Evolutionary conservation across 2,329 filamentous ascomycete species (phyloP).

Genomic region (Verticillium nubilum): DNA sequence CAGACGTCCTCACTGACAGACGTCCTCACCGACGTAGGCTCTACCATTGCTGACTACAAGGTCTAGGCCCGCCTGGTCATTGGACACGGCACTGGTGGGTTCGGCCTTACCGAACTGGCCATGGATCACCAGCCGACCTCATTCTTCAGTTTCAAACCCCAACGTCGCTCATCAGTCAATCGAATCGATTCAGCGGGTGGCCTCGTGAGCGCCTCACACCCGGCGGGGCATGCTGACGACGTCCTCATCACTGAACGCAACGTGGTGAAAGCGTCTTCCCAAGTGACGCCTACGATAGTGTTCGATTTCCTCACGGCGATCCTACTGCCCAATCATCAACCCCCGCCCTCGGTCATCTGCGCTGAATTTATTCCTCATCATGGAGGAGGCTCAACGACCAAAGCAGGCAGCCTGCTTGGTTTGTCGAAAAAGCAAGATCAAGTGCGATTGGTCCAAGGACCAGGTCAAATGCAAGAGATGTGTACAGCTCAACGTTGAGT

Average conservation of each 20-base stretch:
- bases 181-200: neutral
- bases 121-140: neutral
- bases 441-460: constrained; percentile 52
- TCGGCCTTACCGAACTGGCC: neutral
- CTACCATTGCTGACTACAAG: neutral
- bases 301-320: neutral
- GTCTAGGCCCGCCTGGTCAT: neutral
- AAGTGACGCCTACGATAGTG: neutral
- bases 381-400: constrained; percentile 12
- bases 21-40: neutral
- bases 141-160: neutral
- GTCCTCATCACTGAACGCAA: neutral
- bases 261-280: neutral
- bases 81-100: neutral
- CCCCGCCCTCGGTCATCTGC: neutral
- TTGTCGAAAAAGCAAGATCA: constrained; percentile 63
- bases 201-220: neutral
- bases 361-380: neutral
- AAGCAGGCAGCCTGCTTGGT: constrained; percentile 53
- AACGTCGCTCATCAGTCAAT: neutral
- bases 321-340: neutral
- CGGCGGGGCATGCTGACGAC: neutral
- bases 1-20: too few relatives aligned
- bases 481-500: constrained; percentile 51
- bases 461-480: constrained; percentile 56